phyloP scores from a whole-genome alignment of 441 rosid genomes.

The Adansonia gregorii region DNA sequence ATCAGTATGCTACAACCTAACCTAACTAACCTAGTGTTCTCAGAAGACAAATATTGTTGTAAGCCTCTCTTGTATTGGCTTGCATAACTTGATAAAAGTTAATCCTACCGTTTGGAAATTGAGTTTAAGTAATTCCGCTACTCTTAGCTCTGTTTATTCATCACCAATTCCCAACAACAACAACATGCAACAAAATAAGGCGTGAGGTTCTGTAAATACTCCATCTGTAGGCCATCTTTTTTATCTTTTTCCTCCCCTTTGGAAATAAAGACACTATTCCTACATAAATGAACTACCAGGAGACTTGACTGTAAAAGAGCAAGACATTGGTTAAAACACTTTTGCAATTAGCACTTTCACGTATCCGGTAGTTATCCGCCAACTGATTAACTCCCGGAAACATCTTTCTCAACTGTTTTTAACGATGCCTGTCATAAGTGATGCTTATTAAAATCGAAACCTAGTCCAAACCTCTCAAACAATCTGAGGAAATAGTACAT shows the following conservation, averaged over 20 bases:
- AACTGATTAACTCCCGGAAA: background rate
- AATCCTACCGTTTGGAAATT: too few species aligned
- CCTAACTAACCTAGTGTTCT: too few species aligned
- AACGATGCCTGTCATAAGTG: background rate
- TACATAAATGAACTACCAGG: background rate
- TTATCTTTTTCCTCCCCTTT: background rate
- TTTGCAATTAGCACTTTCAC: background rate
- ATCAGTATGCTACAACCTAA: too few species aligned
- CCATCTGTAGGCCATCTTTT: background rate
- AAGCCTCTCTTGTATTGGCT: too few species aligned
- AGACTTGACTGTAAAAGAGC: background rate
- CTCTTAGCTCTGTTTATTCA: too few species aligned
- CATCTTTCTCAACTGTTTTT: background rate
- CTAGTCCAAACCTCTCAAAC: background rate
- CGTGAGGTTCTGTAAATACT: background rate
- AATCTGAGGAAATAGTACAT: background rate
- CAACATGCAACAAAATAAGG: background rate
- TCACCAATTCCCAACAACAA: too few species aligned
- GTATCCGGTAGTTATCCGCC: background rate
- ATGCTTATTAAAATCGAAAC: background rate
- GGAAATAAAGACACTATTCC: background rate
- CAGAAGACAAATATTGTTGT: too few species aligned
- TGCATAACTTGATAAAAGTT: too few species aligned
- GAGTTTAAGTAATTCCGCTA: too few species aligned
- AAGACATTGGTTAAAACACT: background rate